Evolutionary conservation across 495 filamentous ascomycete species (phyloP).

Genomic region (Penicillium steckii): DNA sequence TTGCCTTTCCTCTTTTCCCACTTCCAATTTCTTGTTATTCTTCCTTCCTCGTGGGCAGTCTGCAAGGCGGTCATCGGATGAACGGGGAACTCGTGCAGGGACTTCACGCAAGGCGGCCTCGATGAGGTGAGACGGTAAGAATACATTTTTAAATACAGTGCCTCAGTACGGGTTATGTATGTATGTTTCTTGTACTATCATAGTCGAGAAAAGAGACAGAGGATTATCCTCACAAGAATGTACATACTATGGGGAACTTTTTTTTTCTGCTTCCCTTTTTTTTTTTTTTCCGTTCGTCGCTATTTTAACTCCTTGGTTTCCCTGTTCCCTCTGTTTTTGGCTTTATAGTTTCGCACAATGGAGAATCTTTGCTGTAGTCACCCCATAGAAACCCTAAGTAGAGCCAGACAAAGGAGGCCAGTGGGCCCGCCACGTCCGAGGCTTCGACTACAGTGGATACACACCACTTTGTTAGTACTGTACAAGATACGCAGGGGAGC

Average conservation of each 20-base stretch:
- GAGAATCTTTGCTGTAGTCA: not conserved
- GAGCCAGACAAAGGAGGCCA: not conserved
- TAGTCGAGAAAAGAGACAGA: too few species aligned
- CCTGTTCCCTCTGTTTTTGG: not conserved
- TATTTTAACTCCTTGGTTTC: too few species aligned
- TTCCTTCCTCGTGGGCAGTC: conserved; percentile 8
- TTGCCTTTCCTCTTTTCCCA: not conserved
- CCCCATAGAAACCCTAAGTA: conserved; percentile 11
- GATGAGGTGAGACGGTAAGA: not conserved
- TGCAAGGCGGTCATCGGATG: conserved; percentile 4
- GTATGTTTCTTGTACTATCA: too few species aligned
- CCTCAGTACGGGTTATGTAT: too few species aligned
- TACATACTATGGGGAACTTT: too few species aligned
- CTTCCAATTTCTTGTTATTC: not conserved
- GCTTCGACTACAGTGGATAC: conserved; percentile 15
- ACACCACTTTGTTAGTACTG: not conserved
- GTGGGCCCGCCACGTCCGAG: conserved; percentile 20
- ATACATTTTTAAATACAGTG: not conserved
- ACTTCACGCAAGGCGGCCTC: conserved; percentile 8
- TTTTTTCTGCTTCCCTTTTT: too few species aligned
- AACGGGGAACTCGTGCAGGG: conserved; percentile 1
- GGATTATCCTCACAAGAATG: too few species aligned
- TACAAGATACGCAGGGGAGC: not conserved
- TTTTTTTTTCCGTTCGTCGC: too few species aligned
- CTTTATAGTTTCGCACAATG: not conserved